Percentiles rank a stretch among this genome's conserved stretches.
These are phyloP conservation scores for Nemania bipapillata DNA, from an alignment of 2,329 filamentous ascomycete genomes.

Conservation along the genomic window DNA sequence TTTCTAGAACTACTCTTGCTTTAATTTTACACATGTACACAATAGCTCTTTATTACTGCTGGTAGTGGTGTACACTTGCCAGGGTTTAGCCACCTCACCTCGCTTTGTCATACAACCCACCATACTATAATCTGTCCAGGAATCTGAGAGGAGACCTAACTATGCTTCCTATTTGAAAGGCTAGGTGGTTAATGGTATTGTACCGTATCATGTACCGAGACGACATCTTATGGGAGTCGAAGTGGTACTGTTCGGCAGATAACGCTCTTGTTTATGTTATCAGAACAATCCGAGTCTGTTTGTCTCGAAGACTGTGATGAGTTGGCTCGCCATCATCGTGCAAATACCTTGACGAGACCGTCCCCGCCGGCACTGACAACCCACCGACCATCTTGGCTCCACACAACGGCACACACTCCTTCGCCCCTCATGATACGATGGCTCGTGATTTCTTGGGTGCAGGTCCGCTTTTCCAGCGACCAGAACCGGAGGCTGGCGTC, in stretches of 20 bases:
- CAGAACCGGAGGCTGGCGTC: conserved; percentile 96
- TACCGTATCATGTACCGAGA: background rate
- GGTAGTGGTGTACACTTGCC: background rate
- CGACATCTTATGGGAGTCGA: background rate
- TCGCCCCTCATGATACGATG: conserved; percentile 96
- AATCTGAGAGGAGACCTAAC: background rate
- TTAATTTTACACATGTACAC: background rate
- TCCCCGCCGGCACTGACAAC: conserved; percentile 95
- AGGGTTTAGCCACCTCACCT: background rate
- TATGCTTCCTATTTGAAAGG: background rate
- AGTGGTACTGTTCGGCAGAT: background rate
- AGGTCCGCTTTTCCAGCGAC: conserved; percentile 94
- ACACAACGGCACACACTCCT: conserved; percentile 91
- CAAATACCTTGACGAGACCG: conserved; percentile 93
- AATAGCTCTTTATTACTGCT: background rate
- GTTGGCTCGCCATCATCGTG: conserved; percentile 56
- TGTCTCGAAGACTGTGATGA: background rate
- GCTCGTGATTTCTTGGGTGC: conserved; percentile 92
- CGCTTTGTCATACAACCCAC: background rate
- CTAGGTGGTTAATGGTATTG: background rate
- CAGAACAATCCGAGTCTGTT: background rate
- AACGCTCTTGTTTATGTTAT: background rate
- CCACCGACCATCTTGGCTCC: conserved; percentile 94
- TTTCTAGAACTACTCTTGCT: background rate
- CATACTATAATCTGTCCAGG: background rate